A percentile compares a stretch with the other conserved stretches of the same genome.
Evolutionary conservation across 345 rosid genomes (phyloP).

Genomic region (Mangifera indica): DNA sequence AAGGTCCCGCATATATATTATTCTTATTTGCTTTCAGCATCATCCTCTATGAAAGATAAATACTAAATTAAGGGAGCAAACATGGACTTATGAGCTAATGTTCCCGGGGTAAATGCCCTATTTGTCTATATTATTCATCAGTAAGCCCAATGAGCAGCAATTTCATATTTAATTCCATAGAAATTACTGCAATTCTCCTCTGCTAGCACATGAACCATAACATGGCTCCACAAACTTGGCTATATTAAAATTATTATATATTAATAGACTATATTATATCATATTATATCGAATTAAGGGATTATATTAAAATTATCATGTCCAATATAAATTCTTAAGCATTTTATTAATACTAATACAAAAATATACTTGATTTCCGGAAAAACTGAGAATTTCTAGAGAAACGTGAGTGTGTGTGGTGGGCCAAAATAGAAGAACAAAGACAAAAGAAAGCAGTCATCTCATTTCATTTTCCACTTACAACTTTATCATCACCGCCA

Average conservation of each 20-base stretch:
- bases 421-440: conserved; percentile 12
- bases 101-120: background rate
- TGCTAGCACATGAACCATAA: background rate
- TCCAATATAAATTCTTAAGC: too few relatives aligned
- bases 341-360: too few relatives aligned
- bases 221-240: background rate
- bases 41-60: background rate
- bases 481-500: conserved; percentile 6
- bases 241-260: too few relatives aligned
- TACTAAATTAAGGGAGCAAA: background rate
- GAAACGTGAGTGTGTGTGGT: conserved; percentile 23
- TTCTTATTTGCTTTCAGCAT: background rate
- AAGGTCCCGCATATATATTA: background rate
- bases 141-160: background rate
- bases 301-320: too few relatives aligned
- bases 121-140: background rate
- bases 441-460: conserved; percentile 15
- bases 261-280: too few relatives aligned
- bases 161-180: background rate
- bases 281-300: too few relatives aligned
- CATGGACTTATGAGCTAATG: background rate
- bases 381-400: conserved; percentile 23
- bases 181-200: background rate
- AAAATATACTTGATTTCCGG: too few relatives aligned
- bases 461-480: conserved; percentile 20